These are phyloP conservation scores for Globisporangium megalacanthum DNA, from an alignment of 352 stramenopile species.

Conservation along the genomic window DNA sequence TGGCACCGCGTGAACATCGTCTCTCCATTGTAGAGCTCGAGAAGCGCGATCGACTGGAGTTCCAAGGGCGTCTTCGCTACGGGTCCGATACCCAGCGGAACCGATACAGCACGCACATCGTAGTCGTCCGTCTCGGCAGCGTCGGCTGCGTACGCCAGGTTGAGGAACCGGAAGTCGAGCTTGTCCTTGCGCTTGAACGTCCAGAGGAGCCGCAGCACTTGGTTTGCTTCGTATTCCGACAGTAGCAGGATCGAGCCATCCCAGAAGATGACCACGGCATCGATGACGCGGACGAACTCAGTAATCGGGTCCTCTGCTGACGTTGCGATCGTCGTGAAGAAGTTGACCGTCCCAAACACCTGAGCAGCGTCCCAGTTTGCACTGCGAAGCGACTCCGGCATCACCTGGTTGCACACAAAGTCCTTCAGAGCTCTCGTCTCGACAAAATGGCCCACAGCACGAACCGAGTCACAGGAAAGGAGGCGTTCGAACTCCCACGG, in stretches of 20 bases:
- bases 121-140: neutral
- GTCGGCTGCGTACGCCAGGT: neutral
- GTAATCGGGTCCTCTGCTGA: slow-evolving; percentile 5
- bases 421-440: neutral
- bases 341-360: slow-evolving; percentile 39
- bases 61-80: no score
- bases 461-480: slow-evolving; percentile 8
- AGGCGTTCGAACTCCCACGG: slow-evolving; percentile 17
- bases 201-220: neutral
- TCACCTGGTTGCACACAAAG: neutral
- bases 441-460: neutral
- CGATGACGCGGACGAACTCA: slow-evolving; percentile 26
- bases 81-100: slow-evolving; percentile 2
- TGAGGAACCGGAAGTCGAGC: neutral
- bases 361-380: slow-evolving; percentile 17
- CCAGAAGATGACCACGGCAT: slow-evolving; percentile 34
- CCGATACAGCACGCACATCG: neutral
- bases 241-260: slow-evolving; percentile 17
- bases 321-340: slow-evolving; percentile 23
- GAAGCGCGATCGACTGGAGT: slow-evolving; percentile 1
- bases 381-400: slow-evolving; percentile 12
- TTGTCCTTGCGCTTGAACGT: neutral
- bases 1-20: slow-evolving; percentile 23
- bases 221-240: slow-evolving; percentile 6
- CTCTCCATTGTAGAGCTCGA: slow-evolving; percentile 34